Evolutionary conservation across 768 basidiomycete species (phyloP), one percentile per base, ranked within the genome.

Genomic region (Panellus pusillus): DNA sequence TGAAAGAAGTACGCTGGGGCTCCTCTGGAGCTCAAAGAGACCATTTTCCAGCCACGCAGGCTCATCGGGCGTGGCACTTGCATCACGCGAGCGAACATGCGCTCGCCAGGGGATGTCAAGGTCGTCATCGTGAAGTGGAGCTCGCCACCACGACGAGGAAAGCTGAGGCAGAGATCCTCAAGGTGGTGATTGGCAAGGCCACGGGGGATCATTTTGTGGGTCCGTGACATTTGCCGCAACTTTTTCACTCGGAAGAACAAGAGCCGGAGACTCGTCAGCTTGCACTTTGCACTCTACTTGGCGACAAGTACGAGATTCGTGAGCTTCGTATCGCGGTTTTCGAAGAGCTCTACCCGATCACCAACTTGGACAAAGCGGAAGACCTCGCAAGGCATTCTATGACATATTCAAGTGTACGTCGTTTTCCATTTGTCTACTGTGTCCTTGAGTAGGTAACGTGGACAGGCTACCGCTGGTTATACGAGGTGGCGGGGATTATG

Each of bases 81-180:
- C n/a, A n/a, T n/a, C n/a, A n/a, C n/a, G n/a, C n/a, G n/a, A n/a
- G n/a, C n/a, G n/a, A n/a, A n/a, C n/a, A n/a, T 29, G 47, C 36
- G n/a, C n/a, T n/a, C n/a, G n/a, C n/a, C n/a, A n/a, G n/a, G n/a
- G n/a, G n/a, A n/a, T n/a, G n/a, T n/a, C 36, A 24, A 18, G 15
- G 43, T 29, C 28, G 47, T 49, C 4, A 15, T 55, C 19, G 54
- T 55, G 27, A 49, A 55, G 18, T 55, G 37, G 47, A 55, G 47
- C 27, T 55, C 47, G 47, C 20, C 37, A 4, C 54, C 19, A 38
- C 15, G 40, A 40, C 47, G 12, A 29, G 54, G 40, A 49, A 28
- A 36, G 14, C 36, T 2, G 54, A 55, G 29, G 54, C 54, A 6
- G 27, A 45, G 4, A 5, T 55, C 36, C 19, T 55, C 28, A 14